These are phyloP conservation scores for Rubroboletus satanas DNA, from an alignment of 768 basidiomycete genomes.

Conservation along the genomic window DNA sequence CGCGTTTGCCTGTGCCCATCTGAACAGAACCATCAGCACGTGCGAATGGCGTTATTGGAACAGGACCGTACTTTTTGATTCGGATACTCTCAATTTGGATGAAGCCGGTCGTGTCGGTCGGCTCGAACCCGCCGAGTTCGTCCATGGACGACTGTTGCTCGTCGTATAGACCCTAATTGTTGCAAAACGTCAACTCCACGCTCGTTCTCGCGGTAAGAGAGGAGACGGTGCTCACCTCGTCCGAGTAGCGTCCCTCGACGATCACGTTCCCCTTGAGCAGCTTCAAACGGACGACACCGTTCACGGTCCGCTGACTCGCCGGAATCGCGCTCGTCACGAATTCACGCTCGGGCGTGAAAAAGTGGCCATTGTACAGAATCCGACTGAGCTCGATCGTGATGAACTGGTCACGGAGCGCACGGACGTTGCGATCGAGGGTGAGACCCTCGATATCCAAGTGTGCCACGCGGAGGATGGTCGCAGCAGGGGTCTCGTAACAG, in stretches of 20 bases:
- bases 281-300: conserved; percentile 86
- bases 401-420: conserved; percentile 92
- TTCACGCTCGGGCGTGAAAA: conserved; percentile 99
- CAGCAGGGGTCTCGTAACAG: conserved; percentile 98
- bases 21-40: conserved; percentile 25
- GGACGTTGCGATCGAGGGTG: conserved; percentile 96
- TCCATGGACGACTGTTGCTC: conserved; percentile 97
- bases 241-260: conserved; percentile 85
- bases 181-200: not conserved
- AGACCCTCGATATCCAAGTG: conserved; percentile 97
- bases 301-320: conserved; percentile 93
- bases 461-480: conserved; percentile 91
- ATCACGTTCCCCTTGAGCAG: conserved; percentile 96
- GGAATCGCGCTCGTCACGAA: conserved; percentile 90
- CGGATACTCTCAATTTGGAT: conserved; percentile 97
- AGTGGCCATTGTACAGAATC: conserved; percentile 97
- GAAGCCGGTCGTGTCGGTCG: conserved; percentile 92
- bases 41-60: not conserved
- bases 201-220: not conserved
- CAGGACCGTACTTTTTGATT: conserved; percentile 80
- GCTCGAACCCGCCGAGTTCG: conserved; percentile 96
- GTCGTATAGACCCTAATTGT: conserved; percentile 83
- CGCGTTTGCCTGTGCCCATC: conserved; percentile 86
- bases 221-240: conserved; percentile 57
- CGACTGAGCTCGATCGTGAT: conserved; percentile 84